A percentile compares a stretch with the other conserved stretches of the same genome.
phyloP scores from a whole-genome alignment of 108 stramenopile genomes.

The Phaeodactylum tricornutum region DNA sequence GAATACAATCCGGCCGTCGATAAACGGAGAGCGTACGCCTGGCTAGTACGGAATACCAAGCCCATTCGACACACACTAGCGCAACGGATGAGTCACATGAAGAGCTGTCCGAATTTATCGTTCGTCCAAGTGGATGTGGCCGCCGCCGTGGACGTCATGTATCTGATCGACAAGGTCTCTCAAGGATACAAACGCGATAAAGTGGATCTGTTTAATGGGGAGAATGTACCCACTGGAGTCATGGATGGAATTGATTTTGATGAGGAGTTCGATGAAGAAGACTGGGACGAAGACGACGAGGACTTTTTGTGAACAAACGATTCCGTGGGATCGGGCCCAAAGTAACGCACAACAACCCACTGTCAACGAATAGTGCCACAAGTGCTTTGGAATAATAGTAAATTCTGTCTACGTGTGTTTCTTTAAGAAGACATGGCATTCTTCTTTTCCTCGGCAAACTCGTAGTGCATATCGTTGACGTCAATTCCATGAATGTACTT shows the following conservation, averaged over 20 bases:
- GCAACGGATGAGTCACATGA: constrained; percentile 79
- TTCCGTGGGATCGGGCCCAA: too few species aligned
- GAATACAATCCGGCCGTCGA: constrained; percentile 30
- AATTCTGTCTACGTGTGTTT: not conserved
- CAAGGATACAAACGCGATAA: constrained; percentile 50
- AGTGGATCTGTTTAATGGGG: constrained; percentile 22
- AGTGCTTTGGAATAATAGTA: too few species aligned
- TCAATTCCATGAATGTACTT: constrained; percentile 93
- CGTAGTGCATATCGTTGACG: constrained; percentile 97
- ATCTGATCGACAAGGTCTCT: constrained; percentile 76
- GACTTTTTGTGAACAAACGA: constrained; percentile 36
- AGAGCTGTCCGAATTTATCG: constrained; percentile 57
- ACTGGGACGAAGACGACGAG: constrained; percentile 48
- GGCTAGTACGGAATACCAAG: constrained; percentile 72
- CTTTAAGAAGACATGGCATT: constrained; percentile 53
- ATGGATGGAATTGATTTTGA: constrained; percentile 20
- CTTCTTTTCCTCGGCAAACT: constrained; percentile 81
- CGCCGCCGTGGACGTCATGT: constrained; percentile 84
- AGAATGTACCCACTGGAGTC: constrained; percentile 14
- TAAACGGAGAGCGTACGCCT: constrained; percentile 68
- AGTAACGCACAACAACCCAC: too few species aligned
- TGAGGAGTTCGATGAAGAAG: constrained; percentile 36
- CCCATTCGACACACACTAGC: constrained; percentile 67
- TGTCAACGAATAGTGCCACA: too few species aligned
- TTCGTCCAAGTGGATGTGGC: constrained; percentile 86